These are phyloP conservation scores for Coemansia javaensis DNA, from an alignment of 192 early-diverging fungal species.

Conservation along the genomic window DNA sequence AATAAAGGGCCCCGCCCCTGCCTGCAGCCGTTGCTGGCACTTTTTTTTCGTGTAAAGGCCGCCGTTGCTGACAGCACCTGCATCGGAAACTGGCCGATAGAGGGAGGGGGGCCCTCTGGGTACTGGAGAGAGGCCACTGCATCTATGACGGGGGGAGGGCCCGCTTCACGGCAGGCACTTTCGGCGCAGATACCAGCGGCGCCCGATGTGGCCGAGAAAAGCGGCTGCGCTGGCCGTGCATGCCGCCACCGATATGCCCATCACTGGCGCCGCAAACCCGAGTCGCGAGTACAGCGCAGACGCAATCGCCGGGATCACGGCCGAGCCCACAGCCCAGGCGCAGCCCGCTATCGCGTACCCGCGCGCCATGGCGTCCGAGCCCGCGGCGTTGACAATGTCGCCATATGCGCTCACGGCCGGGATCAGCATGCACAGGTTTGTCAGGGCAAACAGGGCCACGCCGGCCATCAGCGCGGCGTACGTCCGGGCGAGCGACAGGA, in stretches of 20 bases:
- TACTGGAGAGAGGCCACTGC: no score
- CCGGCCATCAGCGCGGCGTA: constrained; percentile 29
- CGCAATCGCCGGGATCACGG: constrained; percentile 20
- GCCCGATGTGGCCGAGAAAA: constrained; percentile 6
- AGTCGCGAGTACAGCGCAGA: constrained; percentile 15
- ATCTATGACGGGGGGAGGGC: no score
- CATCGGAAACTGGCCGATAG: no score
- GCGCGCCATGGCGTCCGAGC: constrained; percentile 18
- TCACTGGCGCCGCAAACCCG: constrained; percentile 18
- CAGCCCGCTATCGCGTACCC: constrained; percentile 15
- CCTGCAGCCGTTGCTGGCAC: no score
- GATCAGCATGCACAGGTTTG: constrained; percentile 22
- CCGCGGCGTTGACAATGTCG: constrained; percentile 24
- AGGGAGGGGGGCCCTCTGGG: no score
- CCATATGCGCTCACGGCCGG: constrained; percentile 31
- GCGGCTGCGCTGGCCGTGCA: constrained; percentile 7
- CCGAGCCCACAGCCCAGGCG: constrained; percentile 21
- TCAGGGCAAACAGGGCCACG: constrained; percentile 15
- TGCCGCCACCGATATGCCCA: background rate
- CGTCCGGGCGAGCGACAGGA: constrained; percentile 17
- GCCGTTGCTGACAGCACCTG: no score
- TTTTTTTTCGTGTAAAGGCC: no score
- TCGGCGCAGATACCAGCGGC: background rate
- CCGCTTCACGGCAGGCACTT: no score
- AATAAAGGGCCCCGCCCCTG: no score